Percentiles rank a stretch among this genome's conserved stretches.
These are phyloP conservation scores for Termitomyces sp. DNA, from an alignment of 768 basidiomycete genomes.

Conservation along the genomic window DNA sequence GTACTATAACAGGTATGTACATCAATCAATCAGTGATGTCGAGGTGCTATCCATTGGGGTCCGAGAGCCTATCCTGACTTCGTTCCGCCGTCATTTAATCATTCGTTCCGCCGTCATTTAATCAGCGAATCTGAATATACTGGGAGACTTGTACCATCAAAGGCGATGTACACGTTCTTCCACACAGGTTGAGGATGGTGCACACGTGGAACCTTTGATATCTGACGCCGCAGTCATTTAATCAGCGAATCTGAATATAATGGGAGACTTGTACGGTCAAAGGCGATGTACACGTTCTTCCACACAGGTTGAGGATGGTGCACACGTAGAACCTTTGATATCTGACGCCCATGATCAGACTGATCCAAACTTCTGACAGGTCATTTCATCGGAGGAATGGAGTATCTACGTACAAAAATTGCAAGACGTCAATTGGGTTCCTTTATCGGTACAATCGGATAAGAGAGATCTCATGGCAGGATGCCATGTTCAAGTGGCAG, in stretches of 20 bases:
- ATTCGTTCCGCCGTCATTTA: neutral
- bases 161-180: neutral
- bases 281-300: neutral
- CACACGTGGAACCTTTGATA: neutral
- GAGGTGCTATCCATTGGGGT: no score
- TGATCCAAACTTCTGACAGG: neutral
- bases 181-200: neutral
- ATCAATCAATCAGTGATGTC: no score
- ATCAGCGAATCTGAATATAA: neutral
- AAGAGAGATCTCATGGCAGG: neutral
- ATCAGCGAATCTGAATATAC: neutral
- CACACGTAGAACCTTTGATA: neutral
- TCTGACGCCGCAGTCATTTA: neutral
- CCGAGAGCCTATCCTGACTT: slow-evolving; percentile 1
- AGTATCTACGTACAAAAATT: no score
- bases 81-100: no score
- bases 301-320: neutral
- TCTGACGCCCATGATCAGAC: neutral
- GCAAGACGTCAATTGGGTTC: neutral
- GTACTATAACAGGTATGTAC: no score
- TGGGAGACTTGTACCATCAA: neutral
- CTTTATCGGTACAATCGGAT: neutral
- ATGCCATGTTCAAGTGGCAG: no score
- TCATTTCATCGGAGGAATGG: neutral
- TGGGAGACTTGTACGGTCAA: neutral